Conservation (phyloP, 768 basidiomycete genomes). For the Phylloporus rhodoxanthus region DNA sequence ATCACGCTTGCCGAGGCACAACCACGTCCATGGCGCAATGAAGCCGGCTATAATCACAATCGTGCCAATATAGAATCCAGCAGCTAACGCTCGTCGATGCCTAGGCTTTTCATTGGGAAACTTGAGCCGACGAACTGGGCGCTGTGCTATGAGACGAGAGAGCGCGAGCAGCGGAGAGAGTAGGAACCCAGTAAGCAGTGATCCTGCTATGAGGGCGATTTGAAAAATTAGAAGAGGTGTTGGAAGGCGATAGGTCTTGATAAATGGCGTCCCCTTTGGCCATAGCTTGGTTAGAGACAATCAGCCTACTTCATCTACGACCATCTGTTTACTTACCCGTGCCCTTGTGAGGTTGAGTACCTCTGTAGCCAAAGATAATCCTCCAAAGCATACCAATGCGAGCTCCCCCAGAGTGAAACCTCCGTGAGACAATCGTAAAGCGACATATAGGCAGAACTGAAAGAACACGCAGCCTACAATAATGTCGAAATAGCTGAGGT, state of each 20-base stretch:
- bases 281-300: slow-evolving; percentile 49
- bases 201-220: slow-evolving; percentile 86
- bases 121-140: slow-evolving; percentile 74
- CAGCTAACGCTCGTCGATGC: slow-evolving; percentile 77
- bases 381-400: slow-evolving; percentile 82
- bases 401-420: slow-evolving; percentile 95
- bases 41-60: slow-evolving; percentile 72
- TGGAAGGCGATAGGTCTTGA: slow-evolving; percentile 88
- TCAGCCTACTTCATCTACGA: slow-evolving; percentile 1
- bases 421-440: slow-evolving; percentile 85
- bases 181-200: slow-evolving; percentile 87
- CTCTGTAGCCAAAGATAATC: slow-evolving; percentile 82
- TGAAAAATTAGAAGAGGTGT: slow-evolving; percentile 91
- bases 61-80: slow-evolving; percentile 76
- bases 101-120: slow-evolving; percentile 77
- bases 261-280: slow-evolving; percentile 72
- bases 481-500: slow-evolving; percentile 73
- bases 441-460: slow-evolving; percentile 86
- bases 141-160: slow-evolving; percentile 85
- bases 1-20: slow-evolving; percentile 74
- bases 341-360: slow-evolving; percentile 78
- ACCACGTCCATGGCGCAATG: slow-evolving; percentile 89
- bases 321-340: slow-evolving; percentile 45
- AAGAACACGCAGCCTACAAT: slow-evolving; percentile 71
- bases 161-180: slow-evolving; percentile 91